Evolutionary conservation across 306 rosid species (phyloP).

Genomic region (Gillenia trifoliata): DNA sequence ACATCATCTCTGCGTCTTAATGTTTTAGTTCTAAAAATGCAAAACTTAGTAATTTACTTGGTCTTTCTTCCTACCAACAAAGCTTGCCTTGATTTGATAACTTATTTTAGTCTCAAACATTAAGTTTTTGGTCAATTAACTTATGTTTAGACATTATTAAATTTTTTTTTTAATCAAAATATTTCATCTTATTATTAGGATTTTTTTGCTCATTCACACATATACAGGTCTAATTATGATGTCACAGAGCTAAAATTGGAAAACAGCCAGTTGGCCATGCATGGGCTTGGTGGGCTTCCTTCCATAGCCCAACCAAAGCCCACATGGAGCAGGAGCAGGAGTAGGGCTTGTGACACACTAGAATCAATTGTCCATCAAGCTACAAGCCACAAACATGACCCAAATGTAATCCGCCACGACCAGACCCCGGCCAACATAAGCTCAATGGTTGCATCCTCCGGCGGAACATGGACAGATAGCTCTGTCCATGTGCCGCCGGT

Average conservation of each 20-base stretch:
- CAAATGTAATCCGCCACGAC: conserved; percentile 10
- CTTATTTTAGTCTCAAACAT: background rate
- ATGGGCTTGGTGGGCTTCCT: conserved; percentile 46
- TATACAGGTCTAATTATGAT: conserved; percentile 40
- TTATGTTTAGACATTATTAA: background rate
- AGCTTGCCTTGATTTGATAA: background rate
- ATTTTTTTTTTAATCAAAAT: background rate
- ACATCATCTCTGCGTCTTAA: no score
- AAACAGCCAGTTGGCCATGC: conserved; percentile 46
- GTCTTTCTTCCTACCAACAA: background rate
- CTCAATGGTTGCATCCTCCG: conserved; percentile 25
- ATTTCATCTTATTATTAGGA: background rate
- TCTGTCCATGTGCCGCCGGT: background rate
- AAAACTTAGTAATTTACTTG: no score
- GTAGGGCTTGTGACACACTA: conserved; percentile 43
- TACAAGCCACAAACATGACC: conserved; percentile 24
- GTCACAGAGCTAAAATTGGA: conserved; percentile 53
- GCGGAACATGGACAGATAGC: conserved; percentile 20
- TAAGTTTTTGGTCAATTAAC: background rate
- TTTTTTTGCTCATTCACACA: background rate
- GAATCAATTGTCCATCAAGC: conserved; percentile 68
- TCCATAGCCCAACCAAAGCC: conserved; percentile 34
- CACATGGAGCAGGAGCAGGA: conserved; percentile 25
- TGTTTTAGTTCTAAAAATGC: no score
- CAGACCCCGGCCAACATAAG: conserved; percentile 8